phyloP scores from a whole-genome alignment of 148 eudicot genomes.

The Nepenthes mirabilis region DNA sequence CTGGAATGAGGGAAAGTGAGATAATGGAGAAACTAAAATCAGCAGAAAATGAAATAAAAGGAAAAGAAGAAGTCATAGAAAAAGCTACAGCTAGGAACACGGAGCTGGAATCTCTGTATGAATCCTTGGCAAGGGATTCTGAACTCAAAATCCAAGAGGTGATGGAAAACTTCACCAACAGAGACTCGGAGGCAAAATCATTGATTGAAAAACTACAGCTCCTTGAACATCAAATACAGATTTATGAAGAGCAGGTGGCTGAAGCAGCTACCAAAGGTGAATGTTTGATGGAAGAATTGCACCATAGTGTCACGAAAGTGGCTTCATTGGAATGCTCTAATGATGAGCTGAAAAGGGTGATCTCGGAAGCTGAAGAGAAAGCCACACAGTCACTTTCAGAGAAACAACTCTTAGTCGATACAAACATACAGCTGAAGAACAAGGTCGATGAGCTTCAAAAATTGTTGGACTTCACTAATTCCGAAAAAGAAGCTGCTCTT shows the following conservation, averaged over 20 bases:
- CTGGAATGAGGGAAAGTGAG: no score
- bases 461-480: constrained; percentile 22
- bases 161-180: no score
- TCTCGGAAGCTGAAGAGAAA: constrained; percentile 49
- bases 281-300: constrained; percentile 35
- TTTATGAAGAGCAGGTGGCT: constrained; percentile 37
- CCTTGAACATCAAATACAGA: no score
- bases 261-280: constrained; percentile 36
- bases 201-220: no score
- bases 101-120: constrained; percentile 62
- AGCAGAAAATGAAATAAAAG: no score
- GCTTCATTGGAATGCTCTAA: constrained; percentile 33
- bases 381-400: constrained; percentile 44
- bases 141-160: no score
- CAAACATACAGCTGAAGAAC: constrained; percentile 47
- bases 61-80: constrained; percentile 34
- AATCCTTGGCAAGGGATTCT: no score
- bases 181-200: no score
- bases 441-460: constrained; percentile 57
- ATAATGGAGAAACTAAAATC: no score
- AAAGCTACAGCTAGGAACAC: constrained; percentile 39
- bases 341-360: constrained; percentile 47
- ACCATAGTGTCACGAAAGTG: constrained; percentile 21
- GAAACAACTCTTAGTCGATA: constrained; percentile 46
- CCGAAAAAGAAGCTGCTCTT: constrained; percentile 52